Base-by-base conservation (phyloP, 805 yeast species). In the Debaryomyces prosopidis region DNA sequence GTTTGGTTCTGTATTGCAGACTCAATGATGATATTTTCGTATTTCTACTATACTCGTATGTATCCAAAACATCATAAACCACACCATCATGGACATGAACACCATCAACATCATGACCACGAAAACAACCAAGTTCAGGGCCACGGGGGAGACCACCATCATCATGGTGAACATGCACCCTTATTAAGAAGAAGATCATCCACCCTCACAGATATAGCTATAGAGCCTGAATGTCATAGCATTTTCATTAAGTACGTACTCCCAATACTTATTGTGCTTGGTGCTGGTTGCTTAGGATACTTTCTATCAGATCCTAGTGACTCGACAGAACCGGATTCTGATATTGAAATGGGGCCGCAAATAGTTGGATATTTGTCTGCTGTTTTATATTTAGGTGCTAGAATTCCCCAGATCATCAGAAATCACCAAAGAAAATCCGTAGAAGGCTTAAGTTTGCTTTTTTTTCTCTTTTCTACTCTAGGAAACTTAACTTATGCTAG, bases 391-490 rank as follows among this genome's bases (percentile, higher is more conserved):
- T 71, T 87, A 52, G 80, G 87, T 7, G 94, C 94, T 2, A 69
- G 89, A 52, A 77, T 58, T 55, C 99, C 99, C 0, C 99, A 92
- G 65, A 86, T 92, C 43, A 68, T 79, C 46, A 95, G 87, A 59
- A 92, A 92, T 66, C 80, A 83, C 62, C 71, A 71, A 39, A 79
- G 96, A 52, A 81, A 84, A 57, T 86, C 96, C 4, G 90, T 90
- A 44, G 77, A 81, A 45, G 98, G 98, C 1, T 84, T 94, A 55
- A 85, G 96, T 45, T 79, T 92, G 50, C 77, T 89, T 42, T 87
- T 87, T 65, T 86, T 87, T 68, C 64, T 87, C 52, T 81, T 86
- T 51, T 84, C 91, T 26, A 78, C 86, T 8, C 68, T 85, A 55
- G 95, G 94, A 15, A 87, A 87, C 61, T 58, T 86, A 50, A 83